phyloP scores from a whole-genome alignment of 495 filamentous ascomycete species.

The Staphylotrichum longicolle region DNA sequence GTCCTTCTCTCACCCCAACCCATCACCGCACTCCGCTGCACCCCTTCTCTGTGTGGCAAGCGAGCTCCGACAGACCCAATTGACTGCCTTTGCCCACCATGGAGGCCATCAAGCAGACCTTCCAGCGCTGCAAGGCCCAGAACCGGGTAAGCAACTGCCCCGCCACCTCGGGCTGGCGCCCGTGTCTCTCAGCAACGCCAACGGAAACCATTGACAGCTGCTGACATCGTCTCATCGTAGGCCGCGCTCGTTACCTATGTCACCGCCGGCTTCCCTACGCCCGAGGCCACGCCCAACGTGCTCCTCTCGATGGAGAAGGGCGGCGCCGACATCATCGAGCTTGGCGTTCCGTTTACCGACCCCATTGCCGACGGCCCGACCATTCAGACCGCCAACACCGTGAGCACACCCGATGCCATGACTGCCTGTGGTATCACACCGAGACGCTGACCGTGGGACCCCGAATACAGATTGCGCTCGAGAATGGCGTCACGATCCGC shows the following conservation, averaged over 20 bases:
- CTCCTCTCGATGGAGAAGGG: conserved; percentile 88
- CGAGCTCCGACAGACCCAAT: conserved; percentile 12
- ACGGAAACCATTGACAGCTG: not conserved
- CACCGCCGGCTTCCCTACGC: conserved; percentile 89
- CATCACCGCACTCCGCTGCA: not conserved
- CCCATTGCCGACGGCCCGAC: conserved; percentile 95
- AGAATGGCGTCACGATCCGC: conserved; percentile 81
- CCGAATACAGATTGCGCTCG: conserved; percentile 56
- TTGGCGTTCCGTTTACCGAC: conserved; percentile 94
- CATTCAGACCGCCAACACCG: conserved; percentile 87
- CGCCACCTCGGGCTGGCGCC: conserved; percentile 6
- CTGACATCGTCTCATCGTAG: conserved; percentile 34
- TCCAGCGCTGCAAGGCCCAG: conserved; percentile 81
- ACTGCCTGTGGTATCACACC: not conserved
- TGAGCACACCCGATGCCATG: conserved; percentile 30
- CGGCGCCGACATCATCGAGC: conserved; percentile 82
- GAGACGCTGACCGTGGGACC: conserved; percentile 4
- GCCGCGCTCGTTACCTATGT: conserved; percentile 91
- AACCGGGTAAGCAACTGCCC: conserved; percentile 54
- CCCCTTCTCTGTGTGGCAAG: not conserved
- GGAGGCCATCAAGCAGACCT: conserved; percentile 83
- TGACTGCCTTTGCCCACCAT: conserved; percentile 34
- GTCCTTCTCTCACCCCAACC: not conserved
- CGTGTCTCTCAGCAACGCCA: not conserved
- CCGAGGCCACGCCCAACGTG: conserved; percentile 75